Evolutionary conservation across 768 basidiomycete genomes (phyloP), one percentile per base, ranked within the genome.

Genomic region (Candolleomyces efflorescens): DNA sequence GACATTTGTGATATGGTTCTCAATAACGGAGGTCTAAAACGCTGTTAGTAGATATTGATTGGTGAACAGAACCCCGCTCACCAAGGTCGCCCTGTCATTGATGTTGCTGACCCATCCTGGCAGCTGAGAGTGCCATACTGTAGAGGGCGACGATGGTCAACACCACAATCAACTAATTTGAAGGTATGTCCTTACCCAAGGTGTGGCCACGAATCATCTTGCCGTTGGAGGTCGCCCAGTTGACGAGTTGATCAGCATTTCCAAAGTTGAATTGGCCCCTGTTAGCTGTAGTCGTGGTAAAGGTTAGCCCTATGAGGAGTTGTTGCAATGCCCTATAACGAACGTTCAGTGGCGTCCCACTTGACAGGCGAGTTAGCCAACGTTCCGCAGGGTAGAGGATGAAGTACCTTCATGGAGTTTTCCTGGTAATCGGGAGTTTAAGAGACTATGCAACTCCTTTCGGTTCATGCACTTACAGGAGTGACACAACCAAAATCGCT

Each of bases 181-280:
- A 3, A 32, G 20, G 38, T 27, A 50, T 10, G 7, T 17, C 49
- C 62, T 7, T 53, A 74, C 73, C 72, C 7, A 76, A 62, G 13
- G 71, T 74, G 60, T 76, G 74, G 12, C 75, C 76, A 54, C 75
- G 74, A 51, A 77, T 69, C 44, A 73, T 55, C 55, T 78, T 75
- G 47, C 71, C 71, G 58, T 76, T 74, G 37, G 70, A 68, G 12
- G 64, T 60, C 27, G 77, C 76, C 71, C 72, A 75, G 59, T 74
- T 72, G 54, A 78, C 72, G 20, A 78, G 67, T 9, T 65, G 61
- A 58, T 78, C 77, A 6, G 73, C 54, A 12, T 67, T 70, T 17
- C 63, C 60, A 52, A 67, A 77, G 38, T 64, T 73, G 62, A 78
- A 78, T 5, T 47, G 46, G 24, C 68, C 69, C 24, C 72, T 69